Evolutionary conservation across 176 grass and related monocot species (phyloP).

Genomic region (Musa itinerans): DNA sequence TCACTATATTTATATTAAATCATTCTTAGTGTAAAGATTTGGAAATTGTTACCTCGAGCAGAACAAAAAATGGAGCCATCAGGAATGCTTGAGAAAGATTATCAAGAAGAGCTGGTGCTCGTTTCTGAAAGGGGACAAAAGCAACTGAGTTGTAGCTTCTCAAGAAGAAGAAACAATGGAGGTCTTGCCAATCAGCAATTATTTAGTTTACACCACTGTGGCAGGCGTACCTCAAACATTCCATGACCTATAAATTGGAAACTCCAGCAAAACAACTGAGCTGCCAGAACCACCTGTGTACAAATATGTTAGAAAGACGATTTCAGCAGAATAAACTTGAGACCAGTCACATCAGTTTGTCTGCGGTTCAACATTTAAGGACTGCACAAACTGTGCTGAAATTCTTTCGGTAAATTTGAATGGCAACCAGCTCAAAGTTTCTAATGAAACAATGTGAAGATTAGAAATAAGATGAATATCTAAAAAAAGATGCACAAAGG

Average conservation of each 20-base stretch:
- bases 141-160: conserved; percentile 7
- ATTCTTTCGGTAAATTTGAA: too few species aligned
- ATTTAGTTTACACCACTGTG: neutral
- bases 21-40: neutral
- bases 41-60: conserved; percentile 49
- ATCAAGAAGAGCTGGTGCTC: conserved; percentile 38
- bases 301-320: neutral
- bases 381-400: too few species aligned
- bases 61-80: conserved; percentile 92
- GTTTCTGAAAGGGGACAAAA: conserved; percentile 35
- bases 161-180: conserved; percentile 5
- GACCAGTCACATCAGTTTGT: neutral
- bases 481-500: too few species aligned
- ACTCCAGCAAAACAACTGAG: conserved; percentile 58
- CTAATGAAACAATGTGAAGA: too few species aligned
- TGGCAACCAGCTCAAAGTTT: too few species aligned
- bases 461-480: too few species aligned
- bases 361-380: neutral
- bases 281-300: conserved; percentile 60
- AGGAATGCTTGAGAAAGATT: conserved; percentile 65
- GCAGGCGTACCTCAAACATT: conserved; percentile 59
- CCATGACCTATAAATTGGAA: conserved; percentile 66
- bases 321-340: neutral
- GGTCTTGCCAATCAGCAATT: neutral
- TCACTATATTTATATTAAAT: neutral